These are phyloP conservation scores for Acorus gramineus DNA, from an alignment of 106 monocot species.

Conservation along the genomic window DNA sequence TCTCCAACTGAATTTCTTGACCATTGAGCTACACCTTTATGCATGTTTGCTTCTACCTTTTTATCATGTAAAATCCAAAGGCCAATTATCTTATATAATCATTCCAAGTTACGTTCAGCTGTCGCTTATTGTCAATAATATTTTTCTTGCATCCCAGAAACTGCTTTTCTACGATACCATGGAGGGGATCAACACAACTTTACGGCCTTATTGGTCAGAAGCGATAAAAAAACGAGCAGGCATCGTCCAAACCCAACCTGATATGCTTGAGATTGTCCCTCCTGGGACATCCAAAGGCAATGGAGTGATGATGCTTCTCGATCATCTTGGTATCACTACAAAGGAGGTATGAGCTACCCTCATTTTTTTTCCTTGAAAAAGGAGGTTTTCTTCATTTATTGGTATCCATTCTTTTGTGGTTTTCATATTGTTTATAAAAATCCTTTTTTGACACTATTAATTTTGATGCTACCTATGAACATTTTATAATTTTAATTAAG, in stretches of 20 bases:
- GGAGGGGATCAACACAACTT: slow-evolving; percentile 47
- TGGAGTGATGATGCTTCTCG: slow-evolving; percentile 57
- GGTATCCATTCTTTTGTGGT: background rate
- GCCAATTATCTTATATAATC: no score
- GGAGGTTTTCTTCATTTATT: no score
- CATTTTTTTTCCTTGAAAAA: background rate
- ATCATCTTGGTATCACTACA: slow-evolving; percentile 56
- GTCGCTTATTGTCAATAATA: background rate
- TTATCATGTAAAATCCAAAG: no score
- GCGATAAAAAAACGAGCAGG: slow-evolving; percentile 43
- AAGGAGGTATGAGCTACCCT: slow-evolving; percentile 52
- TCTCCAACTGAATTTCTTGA: no score
- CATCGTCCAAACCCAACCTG: slow-evolving; percentile 62
- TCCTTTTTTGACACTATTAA: no score
- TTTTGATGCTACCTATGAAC: no score
- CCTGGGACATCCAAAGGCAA: slow-evolving; percentile 61
- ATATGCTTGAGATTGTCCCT: slow-evolving; percentile 90
- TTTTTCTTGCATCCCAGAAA: slow-evolving; percentile 42
- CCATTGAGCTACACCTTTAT: no score
- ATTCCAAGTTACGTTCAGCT: background rate
- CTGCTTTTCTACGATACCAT: slow-evolving; percentile 55
- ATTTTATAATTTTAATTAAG: no score
- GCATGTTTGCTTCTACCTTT: no score
- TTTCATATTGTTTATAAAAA: background rate
- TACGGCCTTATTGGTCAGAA: slow-evolving; percentile 75